These are phyloP conservation scores for Mitragyna speciosa DNA, from an alignment of 257 asterid species.

Conservation along the genomic window DNA sequence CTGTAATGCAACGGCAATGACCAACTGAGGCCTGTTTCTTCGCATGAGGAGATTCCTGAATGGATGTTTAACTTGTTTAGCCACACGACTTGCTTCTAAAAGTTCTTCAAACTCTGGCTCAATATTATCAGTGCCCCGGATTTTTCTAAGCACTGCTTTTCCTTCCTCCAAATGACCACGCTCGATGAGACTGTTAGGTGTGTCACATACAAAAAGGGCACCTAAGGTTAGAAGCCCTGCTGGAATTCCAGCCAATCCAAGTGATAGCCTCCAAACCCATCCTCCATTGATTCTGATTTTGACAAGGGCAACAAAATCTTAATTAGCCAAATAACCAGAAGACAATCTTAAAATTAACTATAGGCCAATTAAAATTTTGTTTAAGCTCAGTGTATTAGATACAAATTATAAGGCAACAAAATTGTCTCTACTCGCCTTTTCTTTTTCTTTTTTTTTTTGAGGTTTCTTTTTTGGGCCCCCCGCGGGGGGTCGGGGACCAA, in stretches of 20 bases:
- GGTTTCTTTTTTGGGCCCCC: too few relatives aligned
- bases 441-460: too few relatives aligned
- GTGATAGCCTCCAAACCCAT: conserved; percentile 86
- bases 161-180: conserved; percentile 77
- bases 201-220: conserved; percentile 66
- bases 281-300: conserved; percentile 61
- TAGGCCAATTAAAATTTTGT: too few relatives aligned
- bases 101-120: conserved; percentile 83
- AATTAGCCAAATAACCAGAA: not conserved
- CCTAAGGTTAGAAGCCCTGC: conserved; percentile 74
- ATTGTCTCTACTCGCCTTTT: too few relatives aligned
- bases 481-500: too few relatives aligned
- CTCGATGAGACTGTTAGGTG: conserved; percentile 86
- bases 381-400: too few relatives aligned
- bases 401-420: not conserved
- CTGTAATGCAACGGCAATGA: conserved; percentile 74
- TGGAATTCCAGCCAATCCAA: conserved; percentile 86
- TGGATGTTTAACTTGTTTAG: conserved; percentile 82
- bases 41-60: conserved; percentile 78
- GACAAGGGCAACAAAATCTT: not conserved
- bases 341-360: not conserved
- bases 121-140: conserved; percentile 74
- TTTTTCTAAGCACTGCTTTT: conserved; percentile 60
- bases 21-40: conserved; percentile 69
- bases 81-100: conserved; percentile 75